phyloP scores from a whole-genome alignment of 1,284 basidiomycete species.

The Phylloporus sp. region DNA sequence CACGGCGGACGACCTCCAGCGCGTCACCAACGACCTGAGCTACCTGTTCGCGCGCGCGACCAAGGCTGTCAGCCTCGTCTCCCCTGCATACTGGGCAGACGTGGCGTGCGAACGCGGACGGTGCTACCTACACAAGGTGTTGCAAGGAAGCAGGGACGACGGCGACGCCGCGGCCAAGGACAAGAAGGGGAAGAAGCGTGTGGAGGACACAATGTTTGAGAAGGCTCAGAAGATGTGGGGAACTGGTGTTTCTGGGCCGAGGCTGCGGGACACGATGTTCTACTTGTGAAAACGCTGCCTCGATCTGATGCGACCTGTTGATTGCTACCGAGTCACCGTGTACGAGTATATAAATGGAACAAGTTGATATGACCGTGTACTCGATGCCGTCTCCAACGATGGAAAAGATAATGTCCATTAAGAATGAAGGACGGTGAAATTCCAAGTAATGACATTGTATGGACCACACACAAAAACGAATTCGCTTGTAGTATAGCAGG shows the following conservation, averaged over 20 bases:
- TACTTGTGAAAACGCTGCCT: slow-evolving; percentile 54
- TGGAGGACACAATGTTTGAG: slow-evolving; percentile 37
- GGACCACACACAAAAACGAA: too few species aligned
- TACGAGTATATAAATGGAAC: not conserved
- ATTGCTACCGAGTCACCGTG: not conserved
- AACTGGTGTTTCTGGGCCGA: slow-evolving; percentile 52
- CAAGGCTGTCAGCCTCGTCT: slow-evolving; percentile 78
- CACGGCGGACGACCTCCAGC: slow-evolving; percentile 67
- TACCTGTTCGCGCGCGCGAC: slow-evolving; percentile 82
- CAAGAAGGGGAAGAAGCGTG: slow-evolving; percentile 11
- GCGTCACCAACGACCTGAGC: slow-evolving; percentile 59
- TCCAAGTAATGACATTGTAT: too few species aligned
- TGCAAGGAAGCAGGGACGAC: slow-evolving; percentile 29
- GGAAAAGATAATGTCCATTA: too few species aligned
- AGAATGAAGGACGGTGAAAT: not conserved
- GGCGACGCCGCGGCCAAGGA: slow-evolving; percentile 14
- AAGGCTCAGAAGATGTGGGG: slow-evolving; percentile 61
- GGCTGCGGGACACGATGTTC: slow-evolving; percentile 69
- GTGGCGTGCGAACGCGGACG: slow-evolving; percentile 78
- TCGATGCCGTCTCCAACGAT: not conserved
- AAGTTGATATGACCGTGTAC: not conserved
- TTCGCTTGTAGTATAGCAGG: too few species aligned
- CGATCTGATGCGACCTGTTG: not conserved
- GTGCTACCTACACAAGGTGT: slow-evolving; percentile 70
- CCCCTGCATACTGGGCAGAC: slow-evolving; percentile 78